phyloP scores from a whole-genome alignment of 257 asterid species.

The Orobanche coerulescens region DNA sequence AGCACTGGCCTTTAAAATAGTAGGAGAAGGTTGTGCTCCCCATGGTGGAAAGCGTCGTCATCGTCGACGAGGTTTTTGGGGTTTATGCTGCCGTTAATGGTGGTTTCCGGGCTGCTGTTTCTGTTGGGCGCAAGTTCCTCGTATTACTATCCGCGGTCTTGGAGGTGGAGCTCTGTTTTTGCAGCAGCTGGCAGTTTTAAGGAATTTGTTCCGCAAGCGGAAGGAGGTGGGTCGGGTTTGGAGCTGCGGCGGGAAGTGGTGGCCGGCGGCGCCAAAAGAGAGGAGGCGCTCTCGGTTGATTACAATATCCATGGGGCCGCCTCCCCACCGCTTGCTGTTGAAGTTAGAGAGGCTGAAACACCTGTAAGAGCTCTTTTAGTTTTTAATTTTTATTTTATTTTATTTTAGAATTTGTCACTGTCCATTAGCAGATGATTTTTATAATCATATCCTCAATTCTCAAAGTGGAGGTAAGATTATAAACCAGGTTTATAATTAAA shows the following conservation, averaged over 20 bases:
- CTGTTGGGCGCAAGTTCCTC: slow-evolving; percentile 27
- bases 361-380: slow-evolving; percentile 10
- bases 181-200: slow-evolving; percentile 5
- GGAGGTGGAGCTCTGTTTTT: slow-evolving; percentile 25
- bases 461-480: too few relatives aligned
- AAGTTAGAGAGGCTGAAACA: slow-evolving; percentile 19
- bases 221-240: slow-evolving; percentile 23
- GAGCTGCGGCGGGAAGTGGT: slow-evolving; percentile 32
- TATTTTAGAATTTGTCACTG: too few relatives aligned
- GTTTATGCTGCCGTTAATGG: slow-evolving; percentile 39
- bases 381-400: neutral
- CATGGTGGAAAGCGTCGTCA: slow-evolving; percentile 38
- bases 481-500: too few relatives aligned
- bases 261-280: slow-evolving; percentile 27
- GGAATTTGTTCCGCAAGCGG: slow-evolving; percentile 16
- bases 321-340: too few relatives aligned
- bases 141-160: slow-evolving; percentile 32
- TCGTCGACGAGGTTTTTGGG: slow-evolving; percentile 39
- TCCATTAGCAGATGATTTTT: too few relatives aligned
- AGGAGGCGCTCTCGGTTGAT: slow-evolving; percentile 37
- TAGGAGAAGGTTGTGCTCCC: slow-evolving; percentile 24
- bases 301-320: slow-evolving; percentile 27
- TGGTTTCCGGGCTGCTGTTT: slow-evolving; percentile 30
- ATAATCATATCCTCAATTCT: too few relatives aligned
- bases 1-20: too few relatives aligned